Evolutionary conservation across 2,329 filamentous ascomycete species (phyloP), one percentile per base, ranked within the genome.

Genomic region (Pleomassaria siparia): DNA sequence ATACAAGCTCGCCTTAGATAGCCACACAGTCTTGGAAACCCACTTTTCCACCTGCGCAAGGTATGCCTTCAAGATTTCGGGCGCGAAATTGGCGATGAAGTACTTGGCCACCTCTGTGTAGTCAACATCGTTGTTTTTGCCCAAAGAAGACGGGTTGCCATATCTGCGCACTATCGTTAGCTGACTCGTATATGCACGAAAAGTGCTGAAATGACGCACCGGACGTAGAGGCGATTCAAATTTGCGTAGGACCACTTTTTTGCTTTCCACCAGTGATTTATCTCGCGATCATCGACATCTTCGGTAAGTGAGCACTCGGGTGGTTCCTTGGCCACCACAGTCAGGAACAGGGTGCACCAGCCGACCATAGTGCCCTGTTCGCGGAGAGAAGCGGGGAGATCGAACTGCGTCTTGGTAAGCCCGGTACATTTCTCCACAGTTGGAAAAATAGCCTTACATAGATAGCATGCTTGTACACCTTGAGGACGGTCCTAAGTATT

Each of bases 161-260:
- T 99, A 96, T 72, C 91, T 94, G 58, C 28, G 36, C n/a, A 21
- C 15, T 4, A 8, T 5, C 6, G 42, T 69, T 58, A 63, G 61
- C 40, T 24, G 7, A 7, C 22, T 11, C 24, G 25, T 30, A 48
- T 40, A 2, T 21, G 13, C 20, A 16, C 11, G 11, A 25, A 11
- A 30, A 12, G 12, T 10, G 11, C 13, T 1, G 29, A 8, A 28
- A 32, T 29, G 13, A 70, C 80, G 52, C 75, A 92, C 88, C 90
- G 83, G 59, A 97, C 91, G 67, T 94, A 99, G 15, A 99, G 82
- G 53, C 94, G 84, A 76, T 99, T 99, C 60, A 99, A 75, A 72
- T 97, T 97, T 65, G 94, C 95, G 73, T 96, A 99, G 12, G 92
- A 88, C 94, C 94, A 97, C 74, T 99, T 99, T 85, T 97, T 97